These are phyloP conservation scores for Leucocoprinus leucothites DNA, from an alignment of 768 basidiomycete species.

Conservation along the genomic window DNA sequence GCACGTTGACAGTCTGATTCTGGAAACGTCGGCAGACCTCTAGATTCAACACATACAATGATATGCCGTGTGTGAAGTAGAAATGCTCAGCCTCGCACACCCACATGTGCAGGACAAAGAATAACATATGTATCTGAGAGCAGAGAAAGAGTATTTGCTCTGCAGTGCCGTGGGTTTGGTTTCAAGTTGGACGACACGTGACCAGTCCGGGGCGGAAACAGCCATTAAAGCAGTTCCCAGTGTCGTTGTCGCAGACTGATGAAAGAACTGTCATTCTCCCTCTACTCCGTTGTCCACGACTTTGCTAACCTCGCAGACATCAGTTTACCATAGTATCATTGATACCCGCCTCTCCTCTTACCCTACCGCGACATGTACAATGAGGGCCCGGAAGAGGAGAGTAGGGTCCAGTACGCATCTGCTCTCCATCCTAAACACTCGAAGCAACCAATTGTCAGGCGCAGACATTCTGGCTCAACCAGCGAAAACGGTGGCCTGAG, in stretches of 20 bases:
- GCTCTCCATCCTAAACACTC: constrained; percentile 26
- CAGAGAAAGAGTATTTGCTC: no score
- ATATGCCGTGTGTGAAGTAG: no score
- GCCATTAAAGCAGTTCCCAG: not conserved
- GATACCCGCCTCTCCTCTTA: not conserved
- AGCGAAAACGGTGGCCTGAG: constrained; percentile 5
- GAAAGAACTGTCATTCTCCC: not conserved
- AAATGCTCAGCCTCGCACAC: no score
- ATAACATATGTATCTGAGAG: no score
- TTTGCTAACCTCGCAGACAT: not conserved
- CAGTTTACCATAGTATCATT: not conserved
- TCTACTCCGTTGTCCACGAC: not conserved
- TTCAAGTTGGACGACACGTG: not conserved
- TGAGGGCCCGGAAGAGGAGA: constrained; percentile 8
- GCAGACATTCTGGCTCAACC: constrained; percentile 20
- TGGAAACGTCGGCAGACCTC: not conserved
- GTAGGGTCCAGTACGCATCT: constrained; percentile 25
- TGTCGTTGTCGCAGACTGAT: not conserved
- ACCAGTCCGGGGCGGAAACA: not conserved
- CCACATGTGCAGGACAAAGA: no score
- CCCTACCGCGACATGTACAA: constrained; percentile 9
- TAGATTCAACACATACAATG: no score
- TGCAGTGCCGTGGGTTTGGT: no score
- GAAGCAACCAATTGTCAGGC: constrained; percentile 19
- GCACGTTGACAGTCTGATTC: not conserved